A percentile compares a stretch with the other conserved stretches of the same genome.
Conservation (phyloP, 306 rosid species). For the Dryas alaskensis region DNA sequence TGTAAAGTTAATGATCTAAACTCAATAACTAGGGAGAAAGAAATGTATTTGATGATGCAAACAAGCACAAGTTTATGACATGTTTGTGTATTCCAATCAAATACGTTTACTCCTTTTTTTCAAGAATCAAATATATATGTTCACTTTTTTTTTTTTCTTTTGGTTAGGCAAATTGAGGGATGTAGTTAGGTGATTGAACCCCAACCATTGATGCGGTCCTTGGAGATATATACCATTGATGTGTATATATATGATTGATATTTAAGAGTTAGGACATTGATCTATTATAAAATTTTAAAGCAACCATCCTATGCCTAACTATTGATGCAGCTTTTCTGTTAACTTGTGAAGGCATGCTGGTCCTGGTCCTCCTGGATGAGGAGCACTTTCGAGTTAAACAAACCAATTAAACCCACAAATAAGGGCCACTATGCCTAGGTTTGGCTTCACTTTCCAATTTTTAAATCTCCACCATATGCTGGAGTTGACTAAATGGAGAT, state of each 20-base stretch:
- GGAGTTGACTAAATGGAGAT: background rate
- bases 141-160: background rate
- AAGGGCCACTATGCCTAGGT: background rate
- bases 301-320: background rate
- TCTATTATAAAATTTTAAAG: background rate
- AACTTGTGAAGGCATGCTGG: background rate
- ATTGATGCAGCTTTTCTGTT: background rate
- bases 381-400: background rate
- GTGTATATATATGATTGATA: no score
- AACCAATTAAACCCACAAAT: background rate
- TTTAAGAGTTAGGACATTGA: background rate
- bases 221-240: background rate
- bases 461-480: background rate
- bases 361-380: background rate
- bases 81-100: background rate
- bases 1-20: background rate
- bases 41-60: background rate
- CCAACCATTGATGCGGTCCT: background rate
- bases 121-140: background rate
- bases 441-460: background rate
- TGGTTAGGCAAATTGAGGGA: background rate
- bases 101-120: background rate
- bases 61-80: background rate
- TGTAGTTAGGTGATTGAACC: background rate
- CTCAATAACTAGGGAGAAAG: background rate